These are phyloP conservation scores for Heterotrichella gracilis DNA, from an alignment of 352 stramenopile genomes.

Conservation along the genomic window DNA sequence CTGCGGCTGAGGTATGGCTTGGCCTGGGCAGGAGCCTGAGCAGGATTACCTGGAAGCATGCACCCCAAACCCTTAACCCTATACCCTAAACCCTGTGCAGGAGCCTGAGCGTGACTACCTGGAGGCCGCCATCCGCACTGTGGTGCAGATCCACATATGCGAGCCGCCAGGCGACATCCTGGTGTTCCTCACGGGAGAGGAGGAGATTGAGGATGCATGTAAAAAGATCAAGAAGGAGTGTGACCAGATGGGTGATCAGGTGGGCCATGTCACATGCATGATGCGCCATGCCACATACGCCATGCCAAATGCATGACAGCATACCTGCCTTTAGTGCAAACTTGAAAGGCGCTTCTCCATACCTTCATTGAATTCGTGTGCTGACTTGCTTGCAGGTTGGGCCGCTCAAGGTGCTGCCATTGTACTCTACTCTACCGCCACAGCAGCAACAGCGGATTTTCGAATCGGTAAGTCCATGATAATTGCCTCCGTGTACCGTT, in stretches of 20 bases:
- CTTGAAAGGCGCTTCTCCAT: no score
- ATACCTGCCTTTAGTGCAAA: no score
- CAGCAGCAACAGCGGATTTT: conserved; percentile 65
- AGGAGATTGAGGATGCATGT: conserved; percentile 80
- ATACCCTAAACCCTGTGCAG: no score
- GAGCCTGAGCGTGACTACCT: conserved; percentile 87
- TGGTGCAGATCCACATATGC: conserved; percentile 74
- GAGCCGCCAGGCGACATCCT: conserved; percentile 81
- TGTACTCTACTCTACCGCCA: conserved; percentile 76
- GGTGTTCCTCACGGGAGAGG: conserved; percentile 90
- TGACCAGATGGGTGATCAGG: conserved; percentile 25
- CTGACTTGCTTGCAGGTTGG: conserved; percentile 25
- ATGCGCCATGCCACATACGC: no score
- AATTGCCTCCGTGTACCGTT: no score
- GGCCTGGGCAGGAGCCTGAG: conserved; percentile 56
- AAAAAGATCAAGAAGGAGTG: conserved; percentile 40
- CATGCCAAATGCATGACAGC: no score
- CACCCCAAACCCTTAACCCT: no score
- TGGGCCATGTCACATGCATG: no score
- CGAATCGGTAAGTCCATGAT: no score
- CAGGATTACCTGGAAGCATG: conserved; percentile 78
- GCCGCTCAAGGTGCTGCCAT: conserved; percentile 31
- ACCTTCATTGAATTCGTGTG: no score
- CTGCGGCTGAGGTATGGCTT: no score
- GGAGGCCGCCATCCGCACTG: conserved; percentile 36